Evolutionary conservation across 192 early-diverging fungal species (phyloP).

Genomic region (Backusella psychrophila): DNA sequence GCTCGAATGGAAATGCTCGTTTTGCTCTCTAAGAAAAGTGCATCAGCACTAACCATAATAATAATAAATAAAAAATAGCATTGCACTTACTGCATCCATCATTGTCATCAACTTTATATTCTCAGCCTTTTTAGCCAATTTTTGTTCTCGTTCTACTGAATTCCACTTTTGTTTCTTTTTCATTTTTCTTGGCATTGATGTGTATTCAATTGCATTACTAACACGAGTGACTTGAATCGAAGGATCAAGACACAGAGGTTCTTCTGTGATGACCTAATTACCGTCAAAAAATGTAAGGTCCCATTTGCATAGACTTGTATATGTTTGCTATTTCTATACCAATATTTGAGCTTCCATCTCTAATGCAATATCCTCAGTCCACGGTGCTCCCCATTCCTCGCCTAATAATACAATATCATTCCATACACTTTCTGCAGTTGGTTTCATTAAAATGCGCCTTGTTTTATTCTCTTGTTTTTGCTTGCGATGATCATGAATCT

Average conservation of each 20-base stretch:
- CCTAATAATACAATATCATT: conserved; percentile 47
- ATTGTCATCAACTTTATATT: conserved; percentile 65
- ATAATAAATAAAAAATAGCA: neutral
- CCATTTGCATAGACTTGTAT: conserved; percentile 9
- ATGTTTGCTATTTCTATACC: conserved; percentile 48
- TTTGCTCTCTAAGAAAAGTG: conserved; percentile 27
- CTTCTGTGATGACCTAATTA: conserved; percentile 58
- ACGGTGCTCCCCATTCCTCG: conserved; percentile 41
- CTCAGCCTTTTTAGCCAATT: conserved; percentile 65
- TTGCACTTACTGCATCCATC: conserved; percentile 59
- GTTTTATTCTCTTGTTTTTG: neutral
- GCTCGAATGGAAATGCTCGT: conserved; percentile 57
- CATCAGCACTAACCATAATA: too few species aligned
- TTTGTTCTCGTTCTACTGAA: conserved; percentile 66
- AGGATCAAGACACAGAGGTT: conserved; percentile 65
- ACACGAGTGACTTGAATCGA: conserved; percentile 66
- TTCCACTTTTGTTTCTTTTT: conserved; percentile 69
- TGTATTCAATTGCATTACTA: conserved; percentile 64
- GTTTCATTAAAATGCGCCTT: conserved; percentile 45
- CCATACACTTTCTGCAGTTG: conserved; percentile 54
- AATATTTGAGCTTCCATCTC: conserved; percentile 66
- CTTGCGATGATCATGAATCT: conserved; percentile 64
- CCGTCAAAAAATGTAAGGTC: neutral
- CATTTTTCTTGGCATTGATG: conserved; percentile 47
- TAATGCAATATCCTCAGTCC: conserved; percentile 54